Percentiles rank a stretch among this genome's conserved stretches.
Evolutionary conservation across 176 grass and related monocot genomes (phyloP).

Genomic region (Guadua angustifolia): DNA sequence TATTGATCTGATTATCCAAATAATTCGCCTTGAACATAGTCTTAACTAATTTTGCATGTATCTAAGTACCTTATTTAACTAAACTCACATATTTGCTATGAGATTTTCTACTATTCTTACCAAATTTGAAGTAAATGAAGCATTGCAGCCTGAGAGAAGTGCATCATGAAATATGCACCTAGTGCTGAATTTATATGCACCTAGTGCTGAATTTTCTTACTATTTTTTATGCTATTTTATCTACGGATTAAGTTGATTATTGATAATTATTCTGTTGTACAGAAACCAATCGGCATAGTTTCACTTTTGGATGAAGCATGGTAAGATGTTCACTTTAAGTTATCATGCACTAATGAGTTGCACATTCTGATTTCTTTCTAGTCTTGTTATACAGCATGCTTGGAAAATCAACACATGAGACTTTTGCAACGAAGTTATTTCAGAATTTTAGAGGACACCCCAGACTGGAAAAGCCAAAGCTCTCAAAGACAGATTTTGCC

Average conservation of each 20-base stretch:
- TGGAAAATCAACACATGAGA: slow-evolving; percentile 87
- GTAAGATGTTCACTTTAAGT: slow-evolving; percentile 51
- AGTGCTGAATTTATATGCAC: slow-evolving; percentile 16
- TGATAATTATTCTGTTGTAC: slow-evolving; percentile 48
- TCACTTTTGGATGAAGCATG: slow-evolving; percentile 96
- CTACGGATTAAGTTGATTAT: slow-evolving; percentile 20
- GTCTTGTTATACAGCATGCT: slow-evolving; percentile 74
- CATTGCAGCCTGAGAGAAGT: neutral
- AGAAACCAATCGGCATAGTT: slow-evolving; percentile 95
- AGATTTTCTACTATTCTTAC: neutral
- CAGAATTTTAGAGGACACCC: slow-evolving; percentile 64
- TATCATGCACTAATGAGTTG: slow-evolving; percentile 26
- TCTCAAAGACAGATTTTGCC: slow-evolving; percentile 80
- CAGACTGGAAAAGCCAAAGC: slow-evolving; percentile 80
- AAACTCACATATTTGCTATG: neutral
- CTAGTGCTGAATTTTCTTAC: neutral
- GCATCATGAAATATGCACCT: slow-evolving; percentile 17
- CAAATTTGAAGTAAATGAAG: slow-evolving; percentile 22
- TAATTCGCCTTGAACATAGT: neutral
- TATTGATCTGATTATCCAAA: neutral
- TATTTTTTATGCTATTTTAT: slow-evolving; percentile 13
- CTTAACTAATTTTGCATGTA: neutral
- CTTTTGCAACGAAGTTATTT: slow-evolving; percentile 78
- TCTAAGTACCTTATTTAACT: slow-evolving; percentile 24
- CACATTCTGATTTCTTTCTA: slow-evolving; percentile 55